Conservation (phyloP, 1,284 basidiomycete genomes). For the Cryptococcus neoformans region DNA sequence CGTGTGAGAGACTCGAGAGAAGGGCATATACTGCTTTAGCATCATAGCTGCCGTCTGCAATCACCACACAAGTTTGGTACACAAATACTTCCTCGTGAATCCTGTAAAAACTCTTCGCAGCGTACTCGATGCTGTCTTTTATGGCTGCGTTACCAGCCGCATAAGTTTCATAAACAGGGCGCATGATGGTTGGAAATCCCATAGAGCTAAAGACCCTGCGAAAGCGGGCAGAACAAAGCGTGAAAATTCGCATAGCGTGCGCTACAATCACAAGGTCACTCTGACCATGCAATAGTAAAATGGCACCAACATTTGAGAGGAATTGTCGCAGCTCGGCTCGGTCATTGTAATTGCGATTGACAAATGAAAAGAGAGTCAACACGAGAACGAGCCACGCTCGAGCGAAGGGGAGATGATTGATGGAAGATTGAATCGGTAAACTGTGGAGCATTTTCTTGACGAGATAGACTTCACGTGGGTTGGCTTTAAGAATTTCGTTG, state of each 20-base stretch:
- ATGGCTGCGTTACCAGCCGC: constrained; percentile 60
- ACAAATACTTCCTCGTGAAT: constrained; percentile 71
- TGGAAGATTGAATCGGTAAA: constrained; percentile 50
- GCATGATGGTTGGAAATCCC: constrained; percentile 69
- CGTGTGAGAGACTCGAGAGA: constrained; percentile 23
- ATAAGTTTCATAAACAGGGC: constrained; percentile 65
- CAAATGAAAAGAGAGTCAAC: constrained; percentile 66
- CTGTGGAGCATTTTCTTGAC: constrained; percentile 66
- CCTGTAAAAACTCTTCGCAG: constrained; percentile 67
- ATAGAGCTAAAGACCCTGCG: constrained; percentile 68
- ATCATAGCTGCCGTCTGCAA: constrained; percentile 58
- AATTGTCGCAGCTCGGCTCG: constrained; percentile 66
- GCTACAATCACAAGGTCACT: constrained; percentile 65
- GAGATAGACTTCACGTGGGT: constrained; percentile 66
- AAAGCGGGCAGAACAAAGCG: constrained; percentile 74
- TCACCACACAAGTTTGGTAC: constrained; percentile 65
- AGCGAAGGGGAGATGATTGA: constrained; percentile 51
- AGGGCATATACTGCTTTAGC: constrained; percentile 51
- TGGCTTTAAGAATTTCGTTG: constrained; percentile 61
- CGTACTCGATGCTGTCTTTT: constrained; percentile 66
- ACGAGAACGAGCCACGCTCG: constrained; percentile 68
- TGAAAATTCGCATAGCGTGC: constrained; percentile 63
- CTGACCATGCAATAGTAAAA: constrained; percentile 63
- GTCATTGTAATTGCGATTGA: constrained; percentile 73
- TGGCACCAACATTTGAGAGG: constrained; percentile 65